phyloP scores from a whole-genome alignment of 257 asterid genomes.

The Echites panduratus region DNA sequence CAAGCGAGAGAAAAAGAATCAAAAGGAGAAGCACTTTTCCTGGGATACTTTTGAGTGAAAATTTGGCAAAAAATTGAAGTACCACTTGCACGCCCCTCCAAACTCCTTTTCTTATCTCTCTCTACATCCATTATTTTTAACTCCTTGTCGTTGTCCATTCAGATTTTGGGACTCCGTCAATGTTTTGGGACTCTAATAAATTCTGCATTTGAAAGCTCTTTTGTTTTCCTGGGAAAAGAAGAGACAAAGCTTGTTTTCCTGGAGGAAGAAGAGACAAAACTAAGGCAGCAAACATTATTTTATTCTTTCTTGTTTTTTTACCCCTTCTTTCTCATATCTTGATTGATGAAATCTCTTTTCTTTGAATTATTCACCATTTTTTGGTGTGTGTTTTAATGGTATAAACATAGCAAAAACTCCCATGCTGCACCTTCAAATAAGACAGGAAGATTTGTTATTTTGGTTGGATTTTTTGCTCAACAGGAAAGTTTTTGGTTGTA shows the following conservation, averaged over 20 bases:
- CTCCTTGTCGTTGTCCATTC: too few relatives aligned
- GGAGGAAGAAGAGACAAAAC: too few relatives aligned
- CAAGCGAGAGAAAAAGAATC: too few relatives aligned
- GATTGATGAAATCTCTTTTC: slow-evolving; percentile 13
- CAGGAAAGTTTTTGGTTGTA: too few relatives aligned
- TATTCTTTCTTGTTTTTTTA: slow-evolving; percentile 1
- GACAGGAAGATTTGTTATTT: background rate
- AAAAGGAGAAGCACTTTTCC: too few relatives aligned
- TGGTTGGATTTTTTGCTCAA: background rate
- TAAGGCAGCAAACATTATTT: too few relatives aligned
- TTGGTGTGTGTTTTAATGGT: slow-evolving; percentile 8
- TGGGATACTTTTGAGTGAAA: too few relatives aligned
- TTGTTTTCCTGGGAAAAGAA: background rate
- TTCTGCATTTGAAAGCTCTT: slow-evolving; percentile 6
- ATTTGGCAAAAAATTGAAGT: too few relatives aligned
- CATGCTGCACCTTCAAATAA: background rate
- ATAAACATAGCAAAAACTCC: background rate
- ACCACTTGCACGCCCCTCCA: too few relatives aligned
- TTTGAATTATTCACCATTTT: background rate
- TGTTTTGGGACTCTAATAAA: too few relatives aligned
- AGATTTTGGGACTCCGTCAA: slow-evolving; percentile 24
- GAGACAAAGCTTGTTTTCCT: background rate
- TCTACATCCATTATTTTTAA: too few relatives aligned
- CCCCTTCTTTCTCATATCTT: background rate
- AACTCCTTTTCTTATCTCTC: too few relatives aligned